phyloP scores from a whole-genome alignment of 2,329 filamentous ascomycete genomes.

The Ophiobolus disseminans region DNA sequence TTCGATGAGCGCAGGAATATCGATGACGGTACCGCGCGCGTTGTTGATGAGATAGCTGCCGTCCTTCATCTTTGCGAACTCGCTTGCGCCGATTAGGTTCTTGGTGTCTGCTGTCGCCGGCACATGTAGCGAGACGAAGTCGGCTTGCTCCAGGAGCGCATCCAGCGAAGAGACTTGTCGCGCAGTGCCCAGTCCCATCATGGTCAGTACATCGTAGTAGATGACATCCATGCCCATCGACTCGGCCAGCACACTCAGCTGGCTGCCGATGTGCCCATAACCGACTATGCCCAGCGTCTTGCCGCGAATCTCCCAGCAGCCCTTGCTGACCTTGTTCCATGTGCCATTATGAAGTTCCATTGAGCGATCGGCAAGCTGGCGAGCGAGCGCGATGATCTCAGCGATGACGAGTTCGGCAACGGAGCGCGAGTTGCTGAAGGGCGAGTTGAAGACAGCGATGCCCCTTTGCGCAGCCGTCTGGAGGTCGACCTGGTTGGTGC shows the following conservation, averaged over 20 bases:
- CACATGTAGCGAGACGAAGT: constrained; percentile 95
- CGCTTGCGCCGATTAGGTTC: constrained; percentile 81
- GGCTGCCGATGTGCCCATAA: constrained; percentile 96
- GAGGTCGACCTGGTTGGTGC: constrained; percentile 93
- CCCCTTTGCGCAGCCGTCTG: constrained; percentile 82
- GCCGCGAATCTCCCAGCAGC: constrained; percentile 97
- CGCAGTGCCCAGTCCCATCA: constrained; percentile 92
- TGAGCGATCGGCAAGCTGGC: constrained; percentile 91
- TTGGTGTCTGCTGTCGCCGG: constrained; percentile 92
- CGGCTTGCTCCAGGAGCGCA: constrained; percentile 76
- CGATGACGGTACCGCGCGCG: constrained; percentile 89
- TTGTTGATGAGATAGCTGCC: constrained; percentile 97
- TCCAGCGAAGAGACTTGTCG: constrained; percentile 81
- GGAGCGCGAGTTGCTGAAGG: constrained; percentile 96
- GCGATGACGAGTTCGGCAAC: constrained; percentile 95
- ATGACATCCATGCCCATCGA: constrained; percentile 98
- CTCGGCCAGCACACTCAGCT: constrained; percentile 93
- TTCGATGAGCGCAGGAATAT: constrained; percentile 89
- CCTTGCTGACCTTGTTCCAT: constrained; percentile 97
- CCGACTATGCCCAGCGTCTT: constrained; percentile 97
- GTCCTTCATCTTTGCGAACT: constrained; percentile 88
- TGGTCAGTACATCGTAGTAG: constrained; percentile 92
- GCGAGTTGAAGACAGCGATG: constrained; percentile 98
- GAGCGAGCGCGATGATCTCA: constrained; percentile 89
- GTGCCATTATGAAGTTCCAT: constrained; percentile 91